These are phyloP conservation scores for Lentinula sp. DNA, from an alignment of 768 basidiomycete species.

Conservation along the genomic window DNA sequence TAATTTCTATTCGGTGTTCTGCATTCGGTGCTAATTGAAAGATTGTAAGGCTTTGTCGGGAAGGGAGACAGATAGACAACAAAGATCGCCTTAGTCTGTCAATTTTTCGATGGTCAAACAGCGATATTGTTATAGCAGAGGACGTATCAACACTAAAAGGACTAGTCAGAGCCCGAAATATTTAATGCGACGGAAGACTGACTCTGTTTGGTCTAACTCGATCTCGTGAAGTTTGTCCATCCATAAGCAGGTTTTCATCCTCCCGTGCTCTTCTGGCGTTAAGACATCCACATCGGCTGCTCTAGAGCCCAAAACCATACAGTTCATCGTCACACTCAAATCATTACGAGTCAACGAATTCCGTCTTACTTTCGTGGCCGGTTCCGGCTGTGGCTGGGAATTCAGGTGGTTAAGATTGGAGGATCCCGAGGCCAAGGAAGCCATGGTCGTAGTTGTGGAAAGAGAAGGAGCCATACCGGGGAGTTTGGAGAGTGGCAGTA, in stretches of 20 bases:
- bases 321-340: slow-evolving; percentile 55
- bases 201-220: slow-evolving; percentile 47
- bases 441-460: slow-evolving; percentile 48
- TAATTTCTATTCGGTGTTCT: slow-evolving; percentile 35
- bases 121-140: slow-evolving; percentile 44
- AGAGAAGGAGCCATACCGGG: slow-evolving; percentile 50
- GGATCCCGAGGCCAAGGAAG: slow-evolving; percentile 18
- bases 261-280: slow-evolving; percentile 46
- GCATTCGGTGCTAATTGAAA: slow-evolving; percentile 41
- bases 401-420: neutral
- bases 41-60: slow-evolving; percentile 35
- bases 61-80: slow-evolving; percentile 51
- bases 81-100: slow-evolving; percentile 50
- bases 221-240: slow-evolving; percentile 53
- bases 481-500: slow-evolving; percentile 39
- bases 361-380: slow-evolving; percentile 26
- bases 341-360: slow-evolving; percentile 49
- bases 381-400: slow-evolving; percentile 7
- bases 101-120: slow-evolving; percentile 60
- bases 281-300: slow-evolving; percentile 37
- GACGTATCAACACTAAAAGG: slow-evolving; percentile 32
- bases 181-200: slow-evolving; percentile 18
- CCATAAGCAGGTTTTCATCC: slow-evolving; percentile 73
- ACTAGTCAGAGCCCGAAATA: neutral
- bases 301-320: slow-evolving; percentile 54